Evolutionary conservation across 1,284 basidiomycete species (phyloP), one percentile per base, ranked within the genome.

Genomic region (Ceratobasidium sp.): DNA sequence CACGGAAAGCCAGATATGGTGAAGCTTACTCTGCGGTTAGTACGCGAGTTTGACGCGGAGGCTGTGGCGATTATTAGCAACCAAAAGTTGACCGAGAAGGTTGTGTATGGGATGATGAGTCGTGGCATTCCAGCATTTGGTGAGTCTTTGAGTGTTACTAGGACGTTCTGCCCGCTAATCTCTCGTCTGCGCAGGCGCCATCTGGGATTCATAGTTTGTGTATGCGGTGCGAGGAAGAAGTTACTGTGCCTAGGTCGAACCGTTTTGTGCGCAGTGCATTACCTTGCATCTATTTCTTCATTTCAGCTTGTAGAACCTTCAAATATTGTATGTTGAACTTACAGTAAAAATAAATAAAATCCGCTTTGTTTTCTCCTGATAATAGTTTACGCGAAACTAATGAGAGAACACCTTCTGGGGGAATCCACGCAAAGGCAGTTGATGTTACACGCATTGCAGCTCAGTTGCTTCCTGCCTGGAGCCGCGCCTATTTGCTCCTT

Each of bases 1-100:
- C 83, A 88, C 76, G 88, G 88, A 22, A 88, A 88, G 79, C 87
- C 88, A 2, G 87, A 88, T 80, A 88, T 88, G 87, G 86, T 89
- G 66, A 87, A 88, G 78, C 73, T 76, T 24, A 71, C 74, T 2
- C 69, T 74, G 24, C 76, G 85, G 43, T 81, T 89, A 51, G 87
- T 88, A 7, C 83, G 84, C 56, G 88, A 89, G 78, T 89, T 88
- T 81, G 80, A 89, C 41, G 88, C 88, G 2, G 88, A 89, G 78
- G 88, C 88, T 29, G 88, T 90, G 16, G 74, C 73, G n/a, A 74
- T 89, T 56, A 89, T 89, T 71, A 88, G 88, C 19, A 89, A 89
- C 79, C 86, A 87, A 78, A 87, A 85, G 76, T 80, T 89, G 39
- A 89, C 88, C n/a, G 80, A 84, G 74, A 88, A 88, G 80, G 83